Percentiles rank a stretch among this genome's conserved stretches.
Evolutionary conservation across 2,329 filamentous ascomycete species (phyloP).

Genomic region (Fusarium protoensiforme): DNA sequence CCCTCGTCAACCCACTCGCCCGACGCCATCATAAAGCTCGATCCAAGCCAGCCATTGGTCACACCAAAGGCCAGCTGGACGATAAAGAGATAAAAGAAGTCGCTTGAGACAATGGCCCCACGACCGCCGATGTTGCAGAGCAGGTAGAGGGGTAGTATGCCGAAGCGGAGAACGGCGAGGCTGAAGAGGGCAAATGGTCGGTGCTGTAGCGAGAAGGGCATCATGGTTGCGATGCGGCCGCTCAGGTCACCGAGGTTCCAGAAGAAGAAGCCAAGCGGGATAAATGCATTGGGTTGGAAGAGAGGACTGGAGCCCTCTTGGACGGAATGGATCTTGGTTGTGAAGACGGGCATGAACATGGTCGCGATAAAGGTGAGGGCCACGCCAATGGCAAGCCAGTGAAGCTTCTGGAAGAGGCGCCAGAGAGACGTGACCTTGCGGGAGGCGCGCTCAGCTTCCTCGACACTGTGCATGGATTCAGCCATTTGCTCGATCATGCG

Average conservation of each 20-base stretch:
- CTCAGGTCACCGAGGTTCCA: conserved; percentile 92
- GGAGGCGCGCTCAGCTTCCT: conserved; percentile 64
- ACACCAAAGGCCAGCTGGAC: conserved; percentile 88
- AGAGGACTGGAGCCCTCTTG: conserved; percentile 60
- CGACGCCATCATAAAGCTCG: conserved; percentile 91
- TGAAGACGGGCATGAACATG: conserved; percentile 97
- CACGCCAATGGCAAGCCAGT: conserved; percentile 80
- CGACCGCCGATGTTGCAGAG: conserved; percentile 87
- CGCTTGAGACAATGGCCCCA: conserved; percentile 80
- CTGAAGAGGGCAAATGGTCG: conserved; percentile 75
- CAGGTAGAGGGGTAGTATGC: conserved; percentile 86
- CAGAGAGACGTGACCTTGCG: conserved; percentile 66
- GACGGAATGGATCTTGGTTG: conserved; percentile 69
- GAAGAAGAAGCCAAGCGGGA: conserved; percentile 88
- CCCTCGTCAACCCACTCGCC: conserved; percentile 82
- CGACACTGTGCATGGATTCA: conserved; percentile 61
- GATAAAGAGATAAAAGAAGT: conserved; percentile 86
- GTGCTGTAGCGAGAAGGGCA: conserved; percentile 66
- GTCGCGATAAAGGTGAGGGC: conserved; percentile 85
- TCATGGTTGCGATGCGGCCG: conserved; percentile 76
- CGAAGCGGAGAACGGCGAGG: conserved; percentile 71
- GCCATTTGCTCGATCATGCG: conserved; percentile 61
- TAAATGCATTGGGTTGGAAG: conserved; percentile 81
- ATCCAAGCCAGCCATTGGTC: conserved; percentile 88
- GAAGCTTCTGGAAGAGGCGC: conserved; percentile 79